A percentile compares a stretch with the other conserved stretches of the same genome.
Conservation (phyloP, 2,329 filamentous ascomycete species). For the Knoxdaviesia proteae region DNA sequence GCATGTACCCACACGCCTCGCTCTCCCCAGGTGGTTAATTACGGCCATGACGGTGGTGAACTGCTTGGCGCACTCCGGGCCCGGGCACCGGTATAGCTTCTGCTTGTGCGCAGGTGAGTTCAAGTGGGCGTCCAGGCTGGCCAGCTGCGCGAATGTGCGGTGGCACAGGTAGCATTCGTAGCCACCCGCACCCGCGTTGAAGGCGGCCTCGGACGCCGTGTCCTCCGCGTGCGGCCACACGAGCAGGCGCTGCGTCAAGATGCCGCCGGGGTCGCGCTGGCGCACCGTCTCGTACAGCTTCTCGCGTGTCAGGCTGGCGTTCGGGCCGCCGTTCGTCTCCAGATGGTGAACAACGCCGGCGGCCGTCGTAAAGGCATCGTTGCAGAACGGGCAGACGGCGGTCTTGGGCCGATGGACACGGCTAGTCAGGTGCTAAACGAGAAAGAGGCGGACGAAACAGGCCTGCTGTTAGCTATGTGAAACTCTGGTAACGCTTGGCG, state of each 20-base stretch:
- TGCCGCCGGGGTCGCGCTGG: slow-evolving; percentile 21
- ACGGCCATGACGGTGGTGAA: slow-evolving; percentile 18
- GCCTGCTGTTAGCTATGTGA: no score
- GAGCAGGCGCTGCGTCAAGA: slow-evolving; percentile 30
- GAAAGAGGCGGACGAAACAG: no score
- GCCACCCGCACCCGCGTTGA: slow-evolving; percentile 15
- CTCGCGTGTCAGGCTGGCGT: slow-evolving; percentile 24
- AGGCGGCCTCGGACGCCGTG: slow-evolving; percentile 18
- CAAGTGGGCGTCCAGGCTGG: slow-evolving; percentile 28
- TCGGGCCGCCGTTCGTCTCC: slow-evolving; percentile 30
- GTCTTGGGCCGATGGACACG: slow-evolving; percentile 21
- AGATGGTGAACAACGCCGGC: slow-evolving; percentile 35
- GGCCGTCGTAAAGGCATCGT: slow-evolving; percentile 20
- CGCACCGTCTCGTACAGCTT: slow-evolving; percentile 23
- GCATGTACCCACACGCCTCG: slow-evolving; percentile 17
- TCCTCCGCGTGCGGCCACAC: slow-evolving; percentile 18
- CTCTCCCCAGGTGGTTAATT: slow-evolving; percentile 23
- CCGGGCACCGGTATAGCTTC: slow-evolving; percentile 19
- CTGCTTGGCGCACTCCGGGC: slow-evolving; percentile 12
- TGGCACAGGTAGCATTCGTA: slow-evolving; percentile 22
- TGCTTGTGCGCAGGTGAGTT: slow-evolving; percentile 28
- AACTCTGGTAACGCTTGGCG: no score
- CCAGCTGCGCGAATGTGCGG: slow-evolving; percentile 15
- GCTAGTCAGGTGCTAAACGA: slow-evolving; percentile 31
- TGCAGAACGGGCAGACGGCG: slow-evolving; percentile 35